These are phyloP conservation scores for Mercurialis annua DNA, from an alignment of 345 rosid genomes.

Conservation along the genomic window DNA sequence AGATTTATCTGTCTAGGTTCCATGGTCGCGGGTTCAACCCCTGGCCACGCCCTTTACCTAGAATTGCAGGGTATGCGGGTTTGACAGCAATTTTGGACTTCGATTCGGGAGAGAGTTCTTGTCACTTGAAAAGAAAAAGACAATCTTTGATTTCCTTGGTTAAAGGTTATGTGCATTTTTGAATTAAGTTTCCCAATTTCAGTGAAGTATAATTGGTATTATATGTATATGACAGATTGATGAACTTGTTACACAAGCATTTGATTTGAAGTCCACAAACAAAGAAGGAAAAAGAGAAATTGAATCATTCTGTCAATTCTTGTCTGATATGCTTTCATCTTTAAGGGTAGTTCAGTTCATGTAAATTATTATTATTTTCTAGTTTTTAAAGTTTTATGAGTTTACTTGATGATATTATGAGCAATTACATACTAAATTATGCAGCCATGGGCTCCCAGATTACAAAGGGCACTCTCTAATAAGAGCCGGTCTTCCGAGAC, in stretches of 20 bases:
- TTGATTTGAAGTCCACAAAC: conserved; percentile 36
- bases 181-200: too few relatives aligned
- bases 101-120: too few relatives aligned
- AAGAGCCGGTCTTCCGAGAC: conserved; percentile 18
- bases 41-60: too few relatives aligned
- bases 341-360: too few relatives aligned
- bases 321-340: conserved; percentile 59
- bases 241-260: conserved; percentile 72
- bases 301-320: conserved; percentile 45
- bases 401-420: neutral
- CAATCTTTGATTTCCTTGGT: too few relatives aligned
- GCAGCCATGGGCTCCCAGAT: conserved; percentile 89
- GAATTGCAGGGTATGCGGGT: too few relatives aligned
- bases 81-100: too few relatives aligned
- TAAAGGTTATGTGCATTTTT: too few relatives aligned
- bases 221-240: conserved; percentile 80
- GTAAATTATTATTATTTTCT: neutral
- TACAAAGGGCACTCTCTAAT: conserved; percentile 42
- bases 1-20: too few relatives aligned
- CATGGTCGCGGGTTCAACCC: too few relatives aligned
- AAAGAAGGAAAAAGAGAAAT: conserved; percentile 56
- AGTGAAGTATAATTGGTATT: too few relatives aligned
- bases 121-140: too few relatives aligned
- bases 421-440: conserved; percentile 13
- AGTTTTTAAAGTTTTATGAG: neutral